Evolutionary conservation across 2,329 filamentous ascomycete species (phyloP), one percentile per base, ranked within the genome.

Genomic region (Fusarium decemcellulare): DNA sequence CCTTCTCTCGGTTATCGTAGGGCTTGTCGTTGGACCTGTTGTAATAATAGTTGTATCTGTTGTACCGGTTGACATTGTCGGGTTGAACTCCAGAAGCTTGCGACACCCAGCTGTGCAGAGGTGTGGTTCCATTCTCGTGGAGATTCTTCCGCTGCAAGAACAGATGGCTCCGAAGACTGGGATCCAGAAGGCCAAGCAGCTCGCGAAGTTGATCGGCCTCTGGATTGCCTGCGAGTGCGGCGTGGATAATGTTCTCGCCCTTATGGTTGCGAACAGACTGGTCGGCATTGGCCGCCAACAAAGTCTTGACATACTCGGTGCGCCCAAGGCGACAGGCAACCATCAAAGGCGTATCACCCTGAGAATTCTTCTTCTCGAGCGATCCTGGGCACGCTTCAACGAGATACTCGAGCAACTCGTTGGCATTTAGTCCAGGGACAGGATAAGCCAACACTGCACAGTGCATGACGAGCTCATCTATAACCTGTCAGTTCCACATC

Each of bases 181-280:
- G 73, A 53, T 91, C 87, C 5, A 95, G 80, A 2, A 93, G 78
- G 0, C 85, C 80, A 7, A 93, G 79, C 40, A 94, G 76, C 2
- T 76, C 66, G 10, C 82, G 77, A 16, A 89, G 77, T 57, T 78
- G 72, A 3, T 76, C 65, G 7, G 75, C 76, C 5, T 72, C 75
- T 11, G 82, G 82, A 4, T 64, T 72, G 27, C 70, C 74, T 5
- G 62, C 57, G 11, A 82, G 73, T 8, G 90, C 83, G 3, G 85
- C 81, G 74, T 97, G 93, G 2, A 95, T 67, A 15, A 95, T 81
- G 71, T 95, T 97, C 69, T 88, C 85, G 11, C 89, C 88, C 4
- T 80, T 76, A 10, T 80, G 80, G 74, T 93, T 90, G 27, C 90
- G 90, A 36, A 81, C 81, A 1, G 88, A 87, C 74, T 93, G 90